A percentile compares a stretch with the other conserved stretches of the same genome.
These are phyloP conservation scores for Auriscalpium vulgare DNA, from an alignment of 768 basidiomycete genomes.

Conservation along the genomic window DNA sequence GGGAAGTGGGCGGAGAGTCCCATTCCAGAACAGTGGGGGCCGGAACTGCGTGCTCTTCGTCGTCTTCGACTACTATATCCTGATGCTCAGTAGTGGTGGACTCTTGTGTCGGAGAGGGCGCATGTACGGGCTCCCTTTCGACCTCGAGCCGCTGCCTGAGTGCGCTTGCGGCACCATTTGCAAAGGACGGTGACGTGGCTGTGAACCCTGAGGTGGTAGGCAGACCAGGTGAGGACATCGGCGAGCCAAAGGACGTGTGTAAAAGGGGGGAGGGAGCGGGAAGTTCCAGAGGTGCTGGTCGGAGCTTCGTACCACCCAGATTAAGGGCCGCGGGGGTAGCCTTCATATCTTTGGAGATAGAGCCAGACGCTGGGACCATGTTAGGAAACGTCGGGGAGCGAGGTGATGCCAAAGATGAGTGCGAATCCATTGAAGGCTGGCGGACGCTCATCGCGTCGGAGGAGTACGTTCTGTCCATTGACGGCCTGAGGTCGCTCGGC, in stretches of 20 bases:
- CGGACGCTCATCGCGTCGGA: background rate
- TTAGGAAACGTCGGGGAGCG: background rate
- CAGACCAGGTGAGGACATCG: slow-evolving; percentile 21
- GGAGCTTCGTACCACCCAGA: background rate
- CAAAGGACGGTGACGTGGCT: slow-evolving; percentile 9
- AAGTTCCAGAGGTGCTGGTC: slow-evolving; percentile 25
- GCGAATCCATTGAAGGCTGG: slow-evolving; percentile 6
- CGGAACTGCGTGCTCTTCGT: background rate
- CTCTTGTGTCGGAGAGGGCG: background rate
- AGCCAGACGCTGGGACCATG: too few species aligned
- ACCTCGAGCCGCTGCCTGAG: slow-evolving; percentile 9
- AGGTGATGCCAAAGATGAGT: background rate
- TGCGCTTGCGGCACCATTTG: slow-evolving; percentile 1
- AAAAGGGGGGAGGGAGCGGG: slow-evolving; percentile 24
- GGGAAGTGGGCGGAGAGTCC: too few species aligned
- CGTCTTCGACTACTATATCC: slow-evolving; percentile 1
- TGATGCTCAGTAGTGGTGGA: background rate
- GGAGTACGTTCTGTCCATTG: background rate
- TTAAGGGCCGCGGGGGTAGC: background rate
- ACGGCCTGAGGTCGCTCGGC: slow-evolving; percentile 16
- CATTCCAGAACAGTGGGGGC: too few species aligned
- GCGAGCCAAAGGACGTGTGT: slow-evolving; percentile 36
- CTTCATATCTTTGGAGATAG: too few species aligned
- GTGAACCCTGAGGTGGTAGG: background rate
- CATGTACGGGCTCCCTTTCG: background rate